These are phyloP conservation scores for Zostera marina DNA, from an alignment of 116 monocot genomes.

Conservation along the genomic window DNA sequence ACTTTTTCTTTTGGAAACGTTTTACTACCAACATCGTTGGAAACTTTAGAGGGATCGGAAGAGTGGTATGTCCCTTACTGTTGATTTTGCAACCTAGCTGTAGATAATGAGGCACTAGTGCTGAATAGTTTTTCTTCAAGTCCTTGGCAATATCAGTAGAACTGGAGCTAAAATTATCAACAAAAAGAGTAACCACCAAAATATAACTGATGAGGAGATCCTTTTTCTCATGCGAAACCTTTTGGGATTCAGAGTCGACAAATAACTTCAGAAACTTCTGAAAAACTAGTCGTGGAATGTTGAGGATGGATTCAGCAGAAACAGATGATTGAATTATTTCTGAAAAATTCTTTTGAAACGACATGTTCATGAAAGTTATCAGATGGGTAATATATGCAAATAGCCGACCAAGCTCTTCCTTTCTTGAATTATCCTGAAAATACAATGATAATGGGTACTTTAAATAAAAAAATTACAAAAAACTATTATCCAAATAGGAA, in stretches of 20 bases:
- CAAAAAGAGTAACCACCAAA: constrained; percentile 73
- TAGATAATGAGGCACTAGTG: constrained; percentile 34
- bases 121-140: constrained; percentile 25
- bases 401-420: constrained; percentile 35
- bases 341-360: neutral
- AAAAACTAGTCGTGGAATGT: constrained; percentile 29
- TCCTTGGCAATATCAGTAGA: constrained; percentile 52
- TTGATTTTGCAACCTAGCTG: constrained; percentile 44
- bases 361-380: constrained; percentile 27
- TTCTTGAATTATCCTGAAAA: constrained; percentile 24
- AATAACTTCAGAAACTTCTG: constrained; percentile 36
- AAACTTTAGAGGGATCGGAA: constrained; percentile 45
- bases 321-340: neutral
- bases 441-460: neutral
- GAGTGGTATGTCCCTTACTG: constrained; percentile 10
- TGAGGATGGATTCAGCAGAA: neutral
- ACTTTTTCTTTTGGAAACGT: neutral
- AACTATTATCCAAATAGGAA: neutral
- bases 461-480: neutral
- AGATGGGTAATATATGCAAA: constrained; percentile 75
- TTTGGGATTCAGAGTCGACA: constrained; percentile 29
- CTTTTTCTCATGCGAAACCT: constrained; percentile 29
- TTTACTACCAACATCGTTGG: constrained; percentile 12
- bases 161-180: constrained; percentile 35
- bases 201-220: constrained; percentile 71